Conservation (phyloP, 2,329 filamentous ascomycete species). For the Lachnellula hyalina region DNA sequence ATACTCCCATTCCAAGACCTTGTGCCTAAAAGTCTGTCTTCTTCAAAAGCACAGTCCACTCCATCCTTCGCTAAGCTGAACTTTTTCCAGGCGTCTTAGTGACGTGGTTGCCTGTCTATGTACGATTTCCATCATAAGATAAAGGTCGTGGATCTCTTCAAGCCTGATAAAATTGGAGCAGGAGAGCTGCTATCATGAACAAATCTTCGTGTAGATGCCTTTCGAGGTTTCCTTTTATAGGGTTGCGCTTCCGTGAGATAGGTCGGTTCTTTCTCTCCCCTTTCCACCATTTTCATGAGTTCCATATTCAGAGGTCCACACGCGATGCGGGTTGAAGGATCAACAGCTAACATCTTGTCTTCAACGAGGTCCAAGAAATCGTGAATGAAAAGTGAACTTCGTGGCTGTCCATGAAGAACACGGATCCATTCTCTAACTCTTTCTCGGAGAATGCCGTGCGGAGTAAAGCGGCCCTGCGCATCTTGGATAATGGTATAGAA, state of each 20-base stretch:
- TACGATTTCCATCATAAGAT: too few relatives aligned
- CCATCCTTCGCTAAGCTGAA: too few relatives aligned
- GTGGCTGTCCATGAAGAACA: constrained; percentile 6
- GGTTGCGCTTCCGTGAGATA: too few relatives aligned
- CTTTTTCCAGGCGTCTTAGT: neutral
- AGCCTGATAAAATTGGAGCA: neutral
- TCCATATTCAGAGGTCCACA: constrained; percentile 2
- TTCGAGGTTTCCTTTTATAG: too few relatives aligned
- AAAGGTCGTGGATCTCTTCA: neutral
- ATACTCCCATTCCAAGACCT: too few relatives aligned
- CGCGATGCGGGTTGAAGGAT: constrained; percentile 3
- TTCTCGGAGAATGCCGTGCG: constrained; percentile 5
- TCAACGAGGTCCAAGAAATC: constrained; percentile 13
- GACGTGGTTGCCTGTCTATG: neutral
- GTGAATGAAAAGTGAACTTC: constrained; percentile 7
- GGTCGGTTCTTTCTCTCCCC: neutral
- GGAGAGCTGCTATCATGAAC: neutral
- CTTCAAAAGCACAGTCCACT: too few relatives aligned
- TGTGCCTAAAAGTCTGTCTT: too few relatives aligned
- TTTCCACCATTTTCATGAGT: neutral
- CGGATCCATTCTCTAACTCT: constrained; percentile 8
- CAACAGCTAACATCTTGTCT: constrained; percentile 4
- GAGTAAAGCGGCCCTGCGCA: neutral
- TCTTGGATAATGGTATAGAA: too few relatives aligned
- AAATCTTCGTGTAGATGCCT: neutral